Evolutionary conservation across 345 rosid species (phyloP).

Genomic region (Gossypium ekmanianum): DNA sequence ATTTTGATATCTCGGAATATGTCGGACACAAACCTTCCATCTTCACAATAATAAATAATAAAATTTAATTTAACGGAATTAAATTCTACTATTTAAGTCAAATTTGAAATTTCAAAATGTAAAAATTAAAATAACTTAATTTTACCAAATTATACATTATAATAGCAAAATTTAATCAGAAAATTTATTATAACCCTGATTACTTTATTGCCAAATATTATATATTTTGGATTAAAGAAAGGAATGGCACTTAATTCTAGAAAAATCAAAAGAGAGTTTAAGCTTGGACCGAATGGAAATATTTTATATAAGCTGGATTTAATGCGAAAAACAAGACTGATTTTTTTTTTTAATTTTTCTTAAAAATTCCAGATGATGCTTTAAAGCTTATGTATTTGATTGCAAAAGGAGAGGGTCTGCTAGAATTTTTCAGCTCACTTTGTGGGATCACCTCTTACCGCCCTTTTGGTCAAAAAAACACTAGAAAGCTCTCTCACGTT

Average conservation of each 20-base stretch:
- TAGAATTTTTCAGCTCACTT: background rate
- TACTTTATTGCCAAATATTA: background rate
- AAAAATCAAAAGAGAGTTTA: background rate
- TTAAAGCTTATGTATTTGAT: background rate
- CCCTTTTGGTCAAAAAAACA: conserved; percentile 10
- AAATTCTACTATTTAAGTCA: too few species aligned
- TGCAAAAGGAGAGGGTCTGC: background rate
- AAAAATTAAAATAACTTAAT: too few species aligned
- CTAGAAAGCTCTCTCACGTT: background rate
- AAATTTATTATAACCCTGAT: too few species aligned
- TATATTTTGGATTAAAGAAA: background rate
- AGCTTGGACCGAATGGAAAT: background rate
- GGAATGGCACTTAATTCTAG: conserved; percentile 1
- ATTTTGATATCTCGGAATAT: too few species aligned
- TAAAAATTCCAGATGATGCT: background rate
- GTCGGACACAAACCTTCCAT: too few species aligned
- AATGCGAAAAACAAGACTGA: background rate
- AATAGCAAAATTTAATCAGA: too few species aligned
- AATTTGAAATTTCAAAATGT: too few species aligned
- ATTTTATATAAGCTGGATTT: background rate
- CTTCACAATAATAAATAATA: too few species aligned
- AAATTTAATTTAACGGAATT: too few species aligned
- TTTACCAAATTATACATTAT: too few species aligned
- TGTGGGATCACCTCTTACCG: conserved; percentile 18
- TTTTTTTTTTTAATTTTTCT: background rate